Evolutionary conservation across 441 rosid species (phyloP).

Genomic region (Isatis lusitanica): DNA sequence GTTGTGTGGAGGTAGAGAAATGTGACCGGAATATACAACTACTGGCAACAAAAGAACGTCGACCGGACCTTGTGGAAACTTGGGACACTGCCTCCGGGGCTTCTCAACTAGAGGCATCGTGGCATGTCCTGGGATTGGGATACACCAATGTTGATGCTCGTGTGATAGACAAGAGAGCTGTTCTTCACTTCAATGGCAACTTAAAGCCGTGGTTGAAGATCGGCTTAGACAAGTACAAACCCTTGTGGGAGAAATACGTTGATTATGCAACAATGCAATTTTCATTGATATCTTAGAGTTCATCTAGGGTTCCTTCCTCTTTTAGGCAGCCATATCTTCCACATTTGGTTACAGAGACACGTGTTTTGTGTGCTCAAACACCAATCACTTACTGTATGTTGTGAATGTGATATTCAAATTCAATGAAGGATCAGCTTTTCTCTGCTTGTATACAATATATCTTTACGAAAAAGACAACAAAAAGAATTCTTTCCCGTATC

Average conservation of each 20-base stretch:
- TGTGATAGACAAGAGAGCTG: slow-evolving; percentile 84
- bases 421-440: slow-evolving; percentile 10
- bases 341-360: slow-evolving; percentile 18
- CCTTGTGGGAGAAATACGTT: slow-evolving; percentile 85
- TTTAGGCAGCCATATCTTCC: slow-evolving; percentile 26
- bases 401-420: slow-evolving; percentile 34
- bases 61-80: slow-evolving; percentile 94
- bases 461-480: neutral
- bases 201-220: slow-evolving; percentile 97
- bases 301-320: slow-evolving; percentile 24
- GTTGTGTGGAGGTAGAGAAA: slow-evolving; percentile 91
- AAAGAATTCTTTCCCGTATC: neutral
- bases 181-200: slow-evolving; percentile 91
- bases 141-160: slow-evolving; percentile 79
- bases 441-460: slow-evolving; percentile 2
- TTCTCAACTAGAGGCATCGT: slow-evolving; percentile 70
- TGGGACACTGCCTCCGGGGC: slow-evolving; percentile 93
- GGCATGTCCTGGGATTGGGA: slow-evolving; percentile 93
- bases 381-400: slow-evolving; percentile 34
- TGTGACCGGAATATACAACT: slow-evolving; percentile 83
- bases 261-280: slow-evolving; percentile 89
- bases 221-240: slow-evolving; percentile 90
- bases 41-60: slow-evolving; percentile 91
- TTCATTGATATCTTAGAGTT: slow-evolving; percentile 44
- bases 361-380: slow-evolving; percentile 26